phyloP scores from a whole-genome alignment of 2,329 filamentous ascomycete genomes.

The Aspergillus melleus region DNA sequence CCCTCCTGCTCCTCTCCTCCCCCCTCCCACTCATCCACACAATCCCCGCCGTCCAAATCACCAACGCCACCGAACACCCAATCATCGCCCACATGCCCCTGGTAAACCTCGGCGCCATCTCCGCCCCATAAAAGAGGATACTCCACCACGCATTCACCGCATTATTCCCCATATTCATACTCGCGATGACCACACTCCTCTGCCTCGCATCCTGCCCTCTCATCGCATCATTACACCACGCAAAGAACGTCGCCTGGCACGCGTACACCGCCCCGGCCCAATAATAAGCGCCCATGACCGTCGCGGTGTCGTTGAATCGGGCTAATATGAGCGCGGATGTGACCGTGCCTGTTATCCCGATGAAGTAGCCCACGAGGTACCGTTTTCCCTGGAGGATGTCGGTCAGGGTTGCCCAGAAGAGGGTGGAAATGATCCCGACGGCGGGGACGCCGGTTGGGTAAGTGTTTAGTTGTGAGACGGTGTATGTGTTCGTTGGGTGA shows the following conservation, averaged over 20 bases:
- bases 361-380: conserved; percentile 67
- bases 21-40: conserved; percentile 13
- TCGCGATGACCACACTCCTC: conserved; percentile 66
- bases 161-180: conserved; percentile 70
- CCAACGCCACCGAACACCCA: conserved; percentile 19
- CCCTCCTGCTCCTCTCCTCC: background rate
- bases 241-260: conserved; percentile 73
- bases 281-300: conserved; percentile 67
- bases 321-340: conserved; percentile 63
- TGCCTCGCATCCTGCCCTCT: conserved; percentile 63
- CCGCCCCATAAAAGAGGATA: conserved; percentile 68
- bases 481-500: conserved; percentile 47
- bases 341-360: conserved; percentile 62
- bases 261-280: conserved; percentile 70
- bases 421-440: conserved; percentile 55
- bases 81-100: conserved; percentile 45
- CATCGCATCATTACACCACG: conserved; percentile 72
- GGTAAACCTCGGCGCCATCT: conserved; percentile 65
- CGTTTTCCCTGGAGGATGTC: conserved; percentile 60
- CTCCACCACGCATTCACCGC: conserved; percentile 73
- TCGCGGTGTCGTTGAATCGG: conserved; percentile 51
- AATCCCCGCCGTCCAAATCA: conserved; percentile 17
- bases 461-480: conserved; percentile 53
- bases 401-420: conserved; percentile 70
- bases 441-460: conserved; percentile 56